Evolutionary conservation across 345 rosid genomes (phyloP).

Genomic region (thale cress (Arabidopsis thaliana)): DNA sequence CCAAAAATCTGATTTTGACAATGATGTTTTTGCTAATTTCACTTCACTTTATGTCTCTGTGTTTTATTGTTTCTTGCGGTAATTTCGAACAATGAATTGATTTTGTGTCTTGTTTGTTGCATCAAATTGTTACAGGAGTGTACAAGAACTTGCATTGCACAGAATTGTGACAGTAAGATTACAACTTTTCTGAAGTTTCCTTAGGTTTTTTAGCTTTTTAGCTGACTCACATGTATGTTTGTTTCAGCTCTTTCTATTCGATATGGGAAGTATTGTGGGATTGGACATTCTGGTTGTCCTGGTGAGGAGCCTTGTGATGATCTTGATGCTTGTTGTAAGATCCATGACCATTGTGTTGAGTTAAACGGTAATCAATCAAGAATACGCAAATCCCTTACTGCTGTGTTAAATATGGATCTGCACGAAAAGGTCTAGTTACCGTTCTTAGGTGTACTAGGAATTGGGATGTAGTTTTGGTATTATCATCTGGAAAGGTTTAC

Average conservation of each 20-base stretch:
- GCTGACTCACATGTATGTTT: constrained; percentile 3
- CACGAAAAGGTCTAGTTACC: background rate
- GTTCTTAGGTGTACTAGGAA: background rate
- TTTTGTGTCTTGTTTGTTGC: constrained; percentile 4
- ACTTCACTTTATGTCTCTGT: background rate
- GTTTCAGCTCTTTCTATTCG: constrained; percentile 53
- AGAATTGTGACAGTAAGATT: constrained; percentile 76
- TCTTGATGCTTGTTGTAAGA: constrained; percentile 90
- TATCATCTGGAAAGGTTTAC: background rate
- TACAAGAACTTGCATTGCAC: constrained; percentile 68
- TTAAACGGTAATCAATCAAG: constrained; percentile 57
- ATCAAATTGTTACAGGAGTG: constrained; percentile 55
- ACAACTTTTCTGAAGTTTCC: background rate
- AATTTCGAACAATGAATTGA: background rate
- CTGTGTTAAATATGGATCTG: no score
- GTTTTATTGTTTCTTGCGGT: background rate
- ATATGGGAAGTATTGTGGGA: constrained; percentile 94
- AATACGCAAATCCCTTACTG: background rate
- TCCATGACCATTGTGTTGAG: constrained; percentile 84
- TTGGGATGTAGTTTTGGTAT: constrained; percentile 13
- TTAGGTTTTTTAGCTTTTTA: background rate
- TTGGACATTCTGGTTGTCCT: constrained; percentile 89
- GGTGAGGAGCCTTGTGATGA: constrained; percentile 97
- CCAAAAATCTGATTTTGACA: constrained; percentile 5
- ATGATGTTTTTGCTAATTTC: background rate